A percentile compares a stretch with the other conserved stretches of the same genome.
These are phyloP conservation scores for Rhinocladiella mackenziei DNA, from an alignment of 2,329 filamentous ascomycete genomes.

Conservation along the genomic window DNA sequence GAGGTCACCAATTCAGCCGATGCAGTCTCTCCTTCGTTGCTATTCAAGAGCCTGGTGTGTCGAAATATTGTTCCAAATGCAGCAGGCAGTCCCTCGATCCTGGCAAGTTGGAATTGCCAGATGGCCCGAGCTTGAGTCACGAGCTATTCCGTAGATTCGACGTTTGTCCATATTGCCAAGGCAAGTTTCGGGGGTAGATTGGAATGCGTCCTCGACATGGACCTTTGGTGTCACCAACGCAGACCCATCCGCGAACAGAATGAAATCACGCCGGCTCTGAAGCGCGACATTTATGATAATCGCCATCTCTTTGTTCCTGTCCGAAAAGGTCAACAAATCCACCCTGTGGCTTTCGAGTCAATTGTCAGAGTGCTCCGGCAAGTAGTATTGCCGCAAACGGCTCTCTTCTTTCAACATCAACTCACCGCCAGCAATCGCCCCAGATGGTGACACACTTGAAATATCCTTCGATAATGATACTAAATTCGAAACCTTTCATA, in stretches of 20 bases:
- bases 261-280: neutral
- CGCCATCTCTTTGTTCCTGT: slow-evolving; percentile 14
- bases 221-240: slow-evolving; percentile 21
- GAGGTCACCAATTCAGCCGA: slow-evolving; percentile 27
- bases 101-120: slow-evolving; percentile 19
- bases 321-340: slow-evolving; percentile 18
- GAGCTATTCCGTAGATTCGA: slow-evolving; percentile 28
- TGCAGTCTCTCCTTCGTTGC: slow-evolving; percentile 29
- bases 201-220: slow-evolving; percentile 25
- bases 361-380: slow-evolving; percentile 3
- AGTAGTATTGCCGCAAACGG: slow-evolving; percentile 24
- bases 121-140: slow-evolving; percentile 26
- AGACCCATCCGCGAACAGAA: slow-evolving; percentile 18
- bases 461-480: slow-evolving; percentile 9
- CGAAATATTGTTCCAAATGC: slow-evolving; percentile 30
- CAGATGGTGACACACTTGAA: slow-evolving; percentile 20
- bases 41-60: slow-evolving; percentile 31
- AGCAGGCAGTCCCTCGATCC: slow-evolving; percentile 29
- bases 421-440: slow-evolving; percentile 15
- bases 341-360: neutral
- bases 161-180: slow-evolving; percentile 30
- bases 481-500: slow-evolving; percentile 2
- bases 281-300: neutral
- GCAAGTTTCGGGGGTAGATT: slow-evolving; percentile 28
- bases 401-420: slow-evolving; percentile 22